Evolutionary conservation across 2,329 filamentous ascomycete genomes (phyloP), one percentile per base, ranked within the genome.

Genomic region (Fusarium bactridioides): DNA sequence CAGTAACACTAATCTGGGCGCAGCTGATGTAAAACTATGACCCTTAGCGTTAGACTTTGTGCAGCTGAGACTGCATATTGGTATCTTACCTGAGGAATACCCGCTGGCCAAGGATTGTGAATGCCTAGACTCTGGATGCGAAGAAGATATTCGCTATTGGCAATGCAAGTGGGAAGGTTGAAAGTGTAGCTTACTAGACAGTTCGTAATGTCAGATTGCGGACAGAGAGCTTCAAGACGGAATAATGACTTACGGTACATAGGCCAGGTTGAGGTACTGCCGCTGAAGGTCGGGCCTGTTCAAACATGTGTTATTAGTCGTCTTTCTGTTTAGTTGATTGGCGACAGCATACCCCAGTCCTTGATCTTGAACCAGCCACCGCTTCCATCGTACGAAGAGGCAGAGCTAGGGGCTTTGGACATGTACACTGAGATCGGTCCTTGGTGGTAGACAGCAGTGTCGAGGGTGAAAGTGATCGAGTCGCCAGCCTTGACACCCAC

Each of bases 351-450:
- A 66, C 63, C 63, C 12, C 16, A 66, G 31, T 66, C 63, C 25
- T 66, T 66, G 10, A 66, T 66, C 27, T 66, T 66, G 6, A 66
- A 66, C 63, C 63, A 66, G 2, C n/a, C 35, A 2, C 63, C 63
- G 0, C 63, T 66, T 1, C 63, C 63, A 29, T 66, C 63, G 1
- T 66, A 66, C 0, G 63, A 44, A 0, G 63, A 33, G 6, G 31
- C 61, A 25, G 63, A n/a, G 10, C 61, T 27, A 5, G 63, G 61
- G 0, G 63, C 63, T 5, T 66, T 66, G 1, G 63, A 66, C 63
- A 66, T 66, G 19, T 66, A 66, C 0, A 66, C 63, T 0, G 63
- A 66, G 2, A 66, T 66, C 1, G 63, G 63, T 25, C 63, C 63
- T 18, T 66, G 63, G 10, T 66, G 63, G 19, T 66, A 66, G 10